These are phyloP conservation scores for Chlamydomonas reinhardtii DNA, from an alignment of 163 green algal species.

Conservation along the genomic window DNA sequence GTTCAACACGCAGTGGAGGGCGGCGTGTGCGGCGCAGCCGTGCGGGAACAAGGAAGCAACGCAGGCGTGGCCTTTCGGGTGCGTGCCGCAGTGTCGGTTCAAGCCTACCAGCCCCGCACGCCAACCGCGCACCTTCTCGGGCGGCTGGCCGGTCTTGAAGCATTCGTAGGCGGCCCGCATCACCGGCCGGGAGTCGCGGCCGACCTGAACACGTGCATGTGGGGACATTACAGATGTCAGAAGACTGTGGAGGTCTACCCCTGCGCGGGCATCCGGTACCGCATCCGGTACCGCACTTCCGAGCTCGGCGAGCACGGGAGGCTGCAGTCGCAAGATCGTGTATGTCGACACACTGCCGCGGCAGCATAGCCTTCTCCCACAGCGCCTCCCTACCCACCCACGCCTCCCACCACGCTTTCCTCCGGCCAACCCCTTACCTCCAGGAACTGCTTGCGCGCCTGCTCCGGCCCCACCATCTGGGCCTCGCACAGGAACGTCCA, in stretches of 20 bases:
- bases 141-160: slow-evolving; percentile 51
- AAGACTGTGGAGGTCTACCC: no score
- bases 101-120: background rate
- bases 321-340: no score
- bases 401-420: background rate
- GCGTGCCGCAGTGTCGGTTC: background rate
- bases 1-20: no score
- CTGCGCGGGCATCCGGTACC: no score
- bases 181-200: slow-evolving; percentile 74
- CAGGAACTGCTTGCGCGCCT: slow-evolving; percentile 76
- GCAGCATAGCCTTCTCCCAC: no score
- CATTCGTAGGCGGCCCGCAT: slow-evolving; percentile 79
- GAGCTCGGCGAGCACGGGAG: no score
- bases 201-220: slow-evolving; percentile 62
- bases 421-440: slow-evolving; percentile 53
- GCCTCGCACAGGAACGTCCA: slow-evolving; percentile 86
- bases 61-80: no score
- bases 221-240: background rate
- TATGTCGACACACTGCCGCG: no score
- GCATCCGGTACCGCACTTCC: no score
- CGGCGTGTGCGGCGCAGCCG: no score
- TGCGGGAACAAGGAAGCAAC: no score
- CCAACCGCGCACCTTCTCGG: slow-evolving; percentile 15
- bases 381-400: background rate
- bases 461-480: slow-evolving; percentile 67